Percentiles rank a stretch among this genome's conserved stretches.
Evolutionary conservation across 176 grass and related monocot genomes (phyloP).

Genomic region (Aegilops umbellulata): DNA sequence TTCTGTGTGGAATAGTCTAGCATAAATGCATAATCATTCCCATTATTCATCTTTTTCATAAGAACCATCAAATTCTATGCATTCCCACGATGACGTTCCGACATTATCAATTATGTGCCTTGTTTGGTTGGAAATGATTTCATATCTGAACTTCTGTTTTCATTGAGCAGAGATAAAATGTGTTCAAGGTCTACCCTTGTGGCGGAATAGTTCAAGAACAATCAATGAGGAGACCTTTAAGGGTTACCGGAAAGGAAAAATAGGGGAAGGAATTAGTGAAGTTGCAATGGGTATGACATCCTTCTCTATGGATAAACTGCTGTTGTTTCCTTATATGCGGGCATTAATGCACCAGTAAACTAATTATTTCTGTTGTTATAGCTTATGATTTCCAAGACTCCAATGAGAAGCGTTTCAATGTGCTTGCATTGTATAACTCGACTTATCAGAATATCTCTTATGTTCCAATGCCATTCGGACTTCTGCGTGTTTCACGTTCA

Average conservation of each 20-base stretch:
- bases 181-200: conserved; percentile 54
- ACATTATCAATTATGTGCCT: conserved; percentile 5
- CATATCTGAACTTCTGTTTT: conserved; percentile 26
- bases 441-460: conserved; percentile 52
- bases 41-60: background rate
- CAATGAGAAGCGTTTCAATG: conserved; percentile 37
- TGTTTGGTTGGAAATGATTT: conserved; percentile 12
- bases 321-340: background rate
- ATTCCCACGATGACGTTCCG: background rate
- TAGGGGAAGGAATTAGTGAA: conserved; percentile 49
- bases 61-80: conserved; percentile 25
- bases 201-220: conserved; percentile 50
- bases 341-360: conserved; percentile 3
- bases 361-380: conserved; percentile 36
- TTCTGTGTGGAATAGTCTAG: background rate
- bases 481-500: conserved; percentile 41
- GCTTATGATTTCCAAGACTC: conserved; percentile 71
- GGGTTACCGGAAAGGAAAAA: conserved; percentile 53
- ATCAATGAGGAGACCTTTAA: conserved; percentile 56
- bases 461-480: conserved; percentile 35
- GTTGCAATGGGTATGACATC: conserved; percentile 41
- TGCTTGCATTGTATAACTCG: conserved; percentile 50
- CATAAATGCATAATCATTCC: background rate
- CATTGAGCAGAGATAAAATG: conserved; percentile 49
- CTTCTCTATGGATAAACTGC: background rate